Evolutionary conservation across 108 stramenopile genomes (phyloP), one percentile per base, ranked within the genome.

Genomic region (Skeletonema menzelii): DNA sequence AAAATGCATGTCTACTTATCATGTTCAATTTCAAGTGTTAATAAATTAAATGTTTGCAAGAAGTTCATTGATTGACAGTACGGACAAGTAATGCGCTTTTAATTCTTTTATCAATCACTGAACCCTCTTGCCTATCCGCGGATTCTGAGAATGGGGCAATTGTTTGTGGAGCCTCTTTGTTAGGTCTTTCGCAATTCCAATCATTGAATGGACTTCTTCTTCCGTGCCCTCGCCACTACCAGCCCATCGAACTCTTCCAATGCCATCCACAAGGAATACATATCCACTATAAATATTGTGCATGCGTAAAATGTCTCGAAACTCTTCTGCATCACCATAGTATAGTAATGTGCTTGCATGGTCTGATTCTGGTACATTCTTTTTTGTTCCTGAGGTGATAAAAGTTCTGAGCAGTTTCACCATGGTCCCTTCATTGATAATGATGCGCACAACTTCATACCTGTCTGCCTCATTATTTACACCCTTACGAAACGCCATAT

Each of bases 281-380:
- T 88, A 92, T 10, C 88, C 89, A 8, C 90, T 85, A 74, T 90
- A 85, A 42, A 84, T 86, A 80, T 95, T 95, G 77, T 95, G 94
- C 87, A 90, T 91, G 8, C 94, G 67, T 55, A 95, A 66, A 7
- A 82, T 55, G 67, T 95, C 90, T 20, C 84, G 73, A 79, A 88
- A 90, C 47, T 83, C 84, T 19, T 81, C 85, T 0, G 88, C 70
- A 63, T 87, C 80, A 28, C 94, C 91, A 82, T 89, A 95, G 67
- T 84, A 90, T 14, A 91, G 55, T 15, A 92, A 76, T 13, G 90
- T 92, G 15, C 37, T 85, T 17, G 69, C 75, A 37, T 88, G 87
- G 28, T 91, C 79, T 26, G 78, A 62, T n/a, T 49, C 49, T 34
- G 86, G 87, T 4, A 89, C 87, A 56, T 87, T 90, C 28, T 80